Evolutionary conservation across 2,329 filamentous ascomycete genomes (phyloP).

Genomic region (Zarea fungicola): DNA sequence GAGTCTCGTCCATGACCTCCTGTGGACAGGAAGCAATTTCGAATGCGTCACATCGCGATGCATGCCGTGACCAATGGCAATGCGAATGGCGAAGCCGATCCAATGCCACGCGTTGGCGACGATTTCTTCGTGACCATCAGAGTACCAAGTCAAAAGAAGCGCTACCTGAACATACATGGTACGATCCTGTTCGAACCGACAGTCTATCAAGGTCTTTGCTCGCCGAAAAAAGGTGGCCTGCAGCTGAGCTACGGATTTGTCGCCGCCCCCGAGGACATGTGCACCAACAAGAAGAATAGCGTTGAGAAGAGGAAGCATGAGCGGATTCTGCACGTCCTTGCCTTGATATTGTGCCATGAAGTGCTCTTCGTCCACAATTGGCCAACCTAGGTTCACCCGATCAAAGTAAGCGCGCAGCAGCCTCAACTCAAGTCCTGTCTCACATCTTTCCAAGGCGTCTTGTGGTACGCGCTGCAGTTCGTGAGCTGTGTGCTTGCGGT

Average conservation of each 20-base stretch:
- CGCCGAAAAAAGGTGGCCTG: constrained; percentile 47
- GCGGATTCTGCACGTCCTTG: constrained; percentile 37
- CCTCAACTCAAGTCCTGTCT: constrained; percentile 36
- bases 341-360: constrained; percentile 47
- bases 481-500: constrained; percentile 31
- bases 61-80: constrained; percentile 50
- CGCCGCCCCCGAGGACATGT: constrained; percentile 35
- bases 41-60: constrained; percentile 31
- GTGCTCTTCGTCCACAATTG: constrained; percentile 45
- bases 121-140: constrained; percentile 50
- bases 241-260: constrained; percentile 4
- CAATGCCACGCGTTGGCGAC: constrained; percentile 48
- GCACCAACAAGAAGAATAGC: constrained; percentile 46
- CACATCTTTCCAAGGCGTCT: constrained; percentile 44
- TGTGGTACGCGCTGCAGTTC: constrained; percentile 32
- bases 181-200: constrained; percentile 47
- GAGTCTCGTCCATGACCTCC: constrained; percentile 31
- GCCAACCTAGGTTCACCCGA: constrained; percentile 46
- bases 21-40: constrained; percentile 25
- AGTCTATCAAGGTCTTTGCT: constrained; percentile 49
- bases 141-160: constrained; percentile 50
- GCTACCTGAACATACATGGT: constrained; percentile 50
- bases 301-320: constrained; percentile 45
- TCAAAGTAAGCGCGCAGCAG: constrained; percentile 46
- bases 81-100: constrained; percentile 47